These are phyloP conservation scores for Cadophora malorum DNA, from an alignment of 2,329 filamentous ascomycete genomes.

Conservation along the genomic window DNA sequence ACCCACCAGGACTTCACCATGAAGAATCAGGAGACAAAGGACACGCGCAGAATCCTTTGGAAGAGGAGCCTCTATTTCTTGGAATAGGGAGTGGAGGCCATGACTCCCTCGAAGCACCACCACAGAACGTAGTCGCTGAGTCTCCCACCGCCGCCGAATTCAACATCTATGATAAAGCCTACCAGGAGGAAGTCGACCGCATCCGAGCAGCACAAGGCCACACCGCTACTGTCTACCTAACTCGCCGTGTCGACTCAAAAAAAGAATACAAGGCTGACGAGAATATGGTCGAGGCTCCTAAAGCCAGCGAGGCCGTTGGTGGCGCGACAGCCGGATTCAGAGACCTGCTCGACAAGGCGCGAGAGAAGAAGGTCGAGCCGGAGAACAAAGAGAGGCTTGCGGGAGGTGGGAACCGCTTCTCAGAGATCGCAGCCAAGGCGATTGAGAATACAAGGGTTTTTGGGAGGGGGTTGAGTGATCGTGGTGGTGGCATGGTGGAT, in stretches of 20 bases:
- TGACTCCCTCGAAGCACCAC: slow-evolving; percentile 44
- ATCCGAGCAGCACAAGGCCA: slow-evolving; percentile 62
- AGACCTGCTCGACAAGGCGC: slow-evolving; percentile 41
- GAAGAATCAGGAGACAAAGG: slow-evolving; percentile 55
- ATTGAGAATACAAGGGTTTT: slow-evolving; percentile 39
- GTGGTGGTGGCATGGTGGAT: slow-evolving; percentile 29
- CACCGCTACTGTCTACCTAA: slow-evolving; percentile 63
- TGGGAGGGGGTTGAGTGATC: slow-evolving; percentile 34
- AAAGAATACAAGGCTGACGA: slow-evolving; percentile 43
- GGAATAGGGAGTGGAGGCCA: slow-evolving; percentile 74
- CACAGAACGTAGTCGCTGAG: slow-evolving; percentile 70
- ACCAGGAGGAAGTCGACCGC: slow-evolving; percentile 79
- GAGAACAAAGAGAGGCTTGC: slow-evolving; percentile 18
- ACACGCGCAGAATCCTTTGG: slow-evolving; percentile 67
- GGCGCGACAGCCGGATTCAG: slow-evolving; percentile 41
- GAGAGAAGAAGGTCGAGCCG: slow-evolving; percentile 28
- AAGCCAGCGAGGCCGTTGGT: slow-evolving; percentile 27
- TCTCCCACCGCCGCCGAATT: slow-evolving; percentile 85
- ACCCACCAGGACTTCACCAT: slow-evolving; percentile 29
- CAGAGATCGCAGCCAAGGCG: slow-evolving; percentile 39
- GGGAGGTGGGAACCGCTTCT: slow-evolving; percentile 29
- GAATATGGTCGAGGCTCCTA: slow-evolving; percentile 41
- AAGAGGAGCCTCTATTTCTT: slow-evolving; percentile 70
- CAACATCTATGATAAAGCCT: slow-evolving; percentile 88
- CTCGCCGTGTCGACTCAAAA: slow-evolving; percentile 54